phyloP scores from a whole-genome alignment of 169 alveolate species.

The Cryptosporidium meleagridis region DNA sequence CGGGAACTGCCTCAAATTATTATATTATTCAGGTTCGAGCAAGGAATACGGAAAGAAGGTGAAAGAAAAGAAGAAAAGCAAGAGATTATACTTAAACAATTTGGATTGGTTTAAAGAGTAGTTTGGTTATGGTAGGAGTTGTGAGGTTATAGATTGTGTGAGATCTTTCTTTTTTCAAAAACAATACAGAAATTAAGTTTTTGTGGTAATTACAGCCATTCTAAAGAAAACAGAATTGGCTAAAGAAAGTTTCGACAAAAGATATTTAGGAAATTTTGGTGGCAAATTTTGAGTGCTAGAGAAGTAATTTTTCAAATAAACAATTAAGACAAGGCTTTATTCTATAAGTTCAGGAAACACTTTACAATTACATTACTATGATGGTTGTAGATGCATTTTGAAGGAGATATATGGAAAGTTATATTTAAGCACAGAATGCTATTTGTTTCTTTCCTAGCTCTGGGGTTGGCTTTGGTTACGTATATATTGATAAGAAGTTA shows the following conservation, averaged over 20 bases:
- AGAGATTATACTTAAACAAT: background rate
- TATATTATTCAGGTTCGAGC: conserved; percentile 3
- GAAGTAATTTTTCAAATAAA: background rate
- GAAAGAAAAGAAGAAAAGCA: background rate
- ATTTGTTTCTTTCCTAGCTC: background rate
- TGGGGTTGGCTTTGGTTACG: background rate
- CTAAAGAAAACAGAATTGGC: background rate
- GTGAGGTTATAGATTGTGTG: background rate
- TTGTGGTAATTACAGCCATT: background rate
- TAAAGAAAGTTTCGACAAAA: background rate
- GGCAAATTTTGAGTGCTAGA: background rate
- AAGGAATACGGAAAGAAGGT: background rate
- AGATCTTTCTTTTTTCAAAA: background rate
- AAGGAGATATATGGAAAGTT: background rate
- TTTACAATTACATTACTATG: background rate
- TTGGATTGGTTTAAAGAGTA: background rate
- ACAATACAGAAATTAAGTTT: background rate
- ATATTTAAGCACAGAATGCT: background rate
- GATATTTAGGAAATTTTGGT: background rate
- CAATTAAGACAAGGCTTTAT: background rate
- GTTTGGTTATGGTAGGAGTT: background rate
- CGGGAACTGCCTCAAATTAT: background rate
- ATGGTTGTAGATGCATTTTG: background rate
- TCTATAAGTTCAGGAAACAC: background rate
- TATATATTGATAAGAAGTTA: background rate